Percentiles rank a stretch among this genome's conserved stretches.
Conservation (phyloP, 768 basidiomycete genomes). For the Coprinopsis cinerea region DNA sequence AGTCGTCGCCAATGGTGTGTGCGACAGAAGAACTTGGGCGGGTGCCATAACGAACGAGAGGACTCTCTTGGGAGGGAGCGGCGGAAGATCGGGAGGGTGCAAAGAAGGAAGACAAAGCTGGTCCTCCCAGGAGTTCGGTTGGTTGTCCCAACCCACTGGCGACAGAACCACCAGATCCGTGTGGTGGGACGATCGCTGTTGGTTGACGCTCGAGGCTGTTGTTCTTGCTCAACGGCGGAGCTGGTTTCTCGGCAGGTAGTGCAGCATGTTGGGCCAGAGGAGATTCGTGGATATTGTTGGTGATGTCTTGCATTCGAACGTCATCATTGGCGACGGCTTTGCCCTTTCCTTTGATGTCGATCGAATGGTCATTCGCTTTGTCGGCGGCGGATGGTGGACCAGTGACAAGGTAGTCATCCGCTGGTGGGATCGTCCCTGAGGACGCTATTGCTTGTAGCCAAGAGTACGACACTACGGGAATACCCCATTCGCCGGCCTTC, state of each 20-base stretch:
- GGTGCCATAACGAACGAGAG: slow-evolving; percentile 6
- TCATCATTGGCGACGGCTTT: slow-evolving; percentile 20
- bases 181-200: slow-evolving; percentile 14
- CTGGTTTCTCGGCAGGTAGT: slow-evolving; percentile 1
- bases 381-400: slow-evolving; percentile 10
- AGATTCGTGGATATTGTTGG: slow-evolving; percentile 24
- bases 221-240: slow-evolving; percentile 7
- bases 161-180: slow-evolving; percentile 13
- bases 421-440: slow-evolving; percentile 41
- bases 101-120: slow-evolving; percentile 1
- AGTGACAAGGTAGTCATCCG: slow-evolving; percentile 27
- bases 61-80: background rate
- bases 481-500: slow-evolving; percentile 74
- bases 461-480: slow-evolving; percentile 60
- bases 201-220: slow-evolving; percentile 15
- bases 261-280: slow-evolving; percentile 1
- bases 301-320: slow-evolving; percentile 36
- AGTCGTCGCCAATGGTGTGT: background rate
- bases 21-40: slow-evolving; percentile 5
- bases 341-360: slow-evolving; percentile 24
- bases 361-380: slow-evolving; percentile 9
- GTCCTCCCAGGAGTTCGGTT: slow-evolving; percentile 22
- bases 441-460: slow-evolving; percentile 64
- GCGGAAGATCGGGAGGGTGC: slow-evolving; percentile 3
- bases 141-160: slow-evolving; percentile 29